Conservation (phyloP, 2,329 filamentous ascomycete species). For the Drechslerella dactyloides region DNA sequence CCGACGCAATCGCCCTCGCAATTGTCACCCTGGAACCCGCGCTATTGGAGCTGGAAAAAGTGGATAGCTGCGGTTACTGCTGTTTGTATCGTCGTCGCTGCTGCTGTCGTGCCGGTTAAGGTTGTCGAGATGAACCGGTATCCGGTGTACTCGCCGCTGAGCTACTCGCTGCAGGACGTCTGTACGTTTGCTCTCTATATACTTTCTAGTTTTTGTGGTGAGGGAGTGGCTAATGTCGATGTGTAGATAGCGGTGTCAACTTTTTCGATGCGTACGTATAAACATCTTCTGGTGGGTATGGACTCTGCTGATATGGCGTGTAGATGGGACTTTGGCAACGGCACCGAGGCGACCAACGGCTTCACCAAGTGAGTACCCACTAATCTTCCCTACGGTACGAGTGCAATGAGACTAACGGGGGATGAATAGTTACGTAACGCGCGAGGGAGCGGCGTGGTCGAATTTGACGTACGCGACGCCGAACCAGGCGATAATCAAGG, state of each 20-base stretch:
- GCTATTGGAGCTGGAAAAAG: conserved; percentile 11
- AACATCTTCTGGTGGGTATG: too few species aligned
- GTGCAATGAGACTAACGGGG: not conserved
- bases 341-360: conserved; percentile 33
- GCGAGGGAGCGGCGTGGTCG: conserved; percentile 29
- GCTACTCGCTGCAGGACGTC: conserved; percentile 10
- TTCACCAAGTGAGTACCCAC: conserved; percentile 20
- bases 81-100: not conserved
- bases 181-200: conserved; percentile 7
- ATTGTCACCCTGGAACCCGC: conserved; percentile 14
- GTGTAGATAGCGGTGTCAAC: not conserved
- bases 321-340: conserved; percentile 32
- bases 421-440: conserved; percentile 25
- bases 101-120: conserved; percentile 14
- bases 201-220: not conserved
- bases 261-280: not conserved
- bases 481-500: conserved; percentile 19
- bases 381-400: not conserved
- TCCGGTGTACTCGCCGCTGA: conserved; percentile 16
- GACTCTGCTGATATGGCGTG: not conserved
- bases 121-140: conserved; percentile 8
- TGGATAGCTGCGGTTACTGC: conserved; percentile 12
- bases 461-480: conserved; percentile 27
- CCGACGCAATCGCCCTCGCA: not conserved
- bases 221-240: not conserved